phyloP scores from a whole-genome alignment of 2,329 filamentous ascomycete genomes.

The Ceratocystis variospora region DNA sequence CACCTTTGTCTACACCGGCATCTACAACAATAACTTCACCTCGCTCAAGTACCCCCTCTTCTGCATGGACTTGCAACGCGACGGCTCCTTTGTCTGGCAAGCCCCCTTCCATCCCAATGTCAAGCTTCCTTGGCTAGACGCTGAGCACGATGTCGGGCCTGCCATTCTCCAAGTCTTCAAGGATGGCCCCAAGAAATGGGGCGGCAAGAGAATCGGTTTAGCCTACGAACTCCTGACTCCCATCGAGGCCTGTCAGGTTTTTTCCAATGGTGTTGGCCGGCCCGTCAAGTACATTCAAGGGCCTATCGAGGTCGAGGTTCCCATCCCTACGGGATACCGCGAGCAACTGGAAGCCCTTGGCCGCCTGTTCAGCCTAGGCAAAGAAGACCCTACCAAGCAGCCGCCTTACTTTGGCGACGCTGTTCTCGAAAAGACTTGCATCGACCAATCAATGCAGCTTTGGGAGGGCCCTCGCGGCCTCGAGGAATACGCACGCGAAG shows the following conservation, averaged over 20 bases:
- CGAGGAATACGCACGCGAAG: slow-evolving; percentile 88
- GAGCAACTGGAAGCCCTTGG: slow-evolving; percentile 65
- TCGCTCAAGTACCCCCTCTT: slow-evolving; percentile 84
- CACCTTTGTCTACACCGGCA: slow-evolving; percentile 90
- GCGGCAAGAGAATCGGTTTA: slow-evolving; percentile 62
- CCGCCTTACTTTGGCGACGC: slow-evolving; percentile 50
- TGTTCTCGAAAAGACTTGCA: slow-evolving; percentile 48
- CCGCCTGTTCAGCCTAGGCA: slow-evolving; percentile 41
- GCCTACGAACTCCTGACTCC: slow-evolving; percentile 85
- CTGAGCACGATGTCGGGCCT: slow-evolving; percentile 89
- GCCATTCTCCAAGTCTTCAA: slow-evolving; percentile 91
- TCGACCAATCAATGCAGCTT: slow-evolving; percentile 60
- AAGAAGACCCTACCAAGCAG: slow-evolving; percentile 40
- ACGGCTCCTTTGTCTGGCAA: slow-evolving; percentile 83
- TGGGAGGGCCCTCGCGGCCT: slow-evolving; percentile 87
- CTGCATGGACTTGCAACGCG: slow-evolving; percentile 75
- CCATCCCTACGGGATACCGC: slow-evolving; percentile 75
- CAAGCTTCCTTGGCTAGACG: slow-evolving; percentile 86
- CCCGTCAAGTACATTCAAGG: slow-evolving; percentile 65
- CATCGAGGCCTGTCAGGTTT: slow-evolving; percentile 64
- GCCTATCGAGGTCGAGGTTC: slow-evolving; percentile 71
- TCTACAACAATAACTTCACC: slow-evolving; percentile 99
- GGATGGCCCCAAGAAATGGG: slow-evolving; percentile 77
- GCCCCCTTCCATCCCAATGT: slow-evolving; percentile 85
- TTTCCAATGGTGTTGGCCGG: slow-evolving; percentile 62